Evolutionary conservation across 441 rosid species (phyloP), one percentile per base, ranked within the genome.

Genomic region (Monsonia emarginata): DNA sequence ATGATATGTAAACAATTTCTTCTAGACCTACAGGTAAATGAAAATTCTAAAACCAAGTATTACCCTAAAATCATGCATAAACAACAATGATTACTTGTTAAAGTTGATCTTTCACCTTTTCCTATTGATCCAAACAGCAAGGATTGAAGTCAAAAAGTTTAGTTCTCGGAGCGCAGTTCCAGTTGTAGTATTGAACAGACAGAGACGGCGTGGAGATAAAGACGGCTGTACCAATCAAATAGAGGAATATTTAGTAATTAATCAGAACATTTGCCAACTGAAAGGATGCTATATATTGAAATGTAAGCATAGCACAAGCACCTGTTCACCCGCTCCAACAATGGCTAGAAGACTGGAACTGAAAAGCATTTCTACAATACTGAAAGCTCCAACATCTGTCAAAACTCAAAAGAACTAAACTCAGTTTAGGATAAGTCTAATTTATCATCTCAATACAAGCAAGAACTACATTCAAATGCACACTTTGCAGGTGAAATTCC

Each of bases 281-380:
- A 38, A 46, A 11, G 32, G 52, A 14, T 2, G 2, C 6, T 14
- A 16, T 30, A 30, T 44, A 21, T 44, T 44, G 52, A 44, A 44
- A 44, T n/a, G 52, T 44, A 14, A 6, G 19, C 21, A 44, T 44
- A 44, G 52, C 30, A 18, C 22, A 54, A 62, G 57, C 67, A 91
- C 98, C 96, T 91, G 98, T 75, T 88, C 96, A 65, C 96, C 96
- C 44, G 95, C 98, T 61, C 96, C 96, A 70, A 89, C 93, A 77
- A 91, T 78, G 30, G 95, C 98, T 48, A 91, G 91, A 46, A 86
- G 96, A 80, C 84, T 88, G 50, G 95, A 81, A 77, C 88, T 77
- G 65, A 84, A 86, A 58, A 89, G 84, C 96, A 89, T 88, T 71
- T 91, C 95, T 62, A 87, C 97, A 65, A 91, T 78, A 64, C 65